Conservation (phyloP, 1,284 basidiomycete genomes). For the Ustilago sp. region DNA sequence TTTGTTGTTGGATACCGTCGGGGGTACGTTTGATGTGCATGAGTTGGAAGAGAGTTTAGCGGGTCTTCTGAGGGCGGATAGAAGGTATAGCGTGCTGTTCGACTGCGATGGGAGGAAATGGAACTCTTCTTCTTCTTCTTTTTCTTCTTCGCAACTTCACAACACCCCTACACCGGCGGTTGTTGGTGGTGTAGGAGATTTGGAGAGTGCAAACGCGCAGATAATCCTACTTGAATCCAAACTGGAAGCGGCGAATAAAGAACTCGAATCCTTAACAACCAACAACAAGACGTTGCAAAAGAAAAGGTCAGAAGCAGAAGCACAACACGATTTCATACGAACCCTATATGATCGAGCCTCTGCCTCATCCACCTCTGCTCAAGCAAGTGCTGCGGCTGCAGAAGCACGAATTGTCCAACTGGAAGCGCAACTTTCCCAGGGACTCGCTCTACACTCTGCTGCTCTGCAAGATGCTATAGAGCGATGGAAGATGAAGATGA, state of each 20-base stretch:
- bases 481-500: constrained; percentile 21
- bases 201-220: constrained; percentile 1
- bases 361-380: constrained; percentile 4
- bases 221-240: constrained; percentile 1
- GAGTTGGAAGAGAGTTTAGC: constrained; percentile 41
- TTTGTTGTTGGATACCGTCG: constrained; percentile 29
- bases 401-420: background rate
- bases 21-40: constrained; percentile 43
- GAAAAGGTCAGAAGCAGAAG: constrained; percentile 5
- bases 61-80: constrained; percentile 17
- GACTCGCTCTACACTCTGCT: constrained; percentile 20
- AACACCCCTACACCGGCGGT: background rate
- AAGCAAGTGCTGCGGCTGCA: background rate
- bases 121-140: background rate
- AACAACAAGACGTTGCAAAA: background rate
- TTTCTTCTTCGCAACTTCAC: background rate
- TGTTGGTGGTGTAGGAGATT: constrained; percentile 1
- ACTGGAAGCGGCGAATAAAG: constrained; percentile 14
- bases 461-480: constrained; percentile 5
- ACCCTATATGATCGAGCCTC: constrained; percentile 41
- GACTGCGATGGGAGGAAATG: constrained; percentile 32
- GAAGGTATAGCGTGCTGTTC: constrained; percentile 22
- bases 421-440: constrained; percentile 16
- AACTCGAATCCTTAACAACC: background rate
- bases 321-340: constrained; percentile 41